A percentile compares a stretch with the other conserved stretches of the same genome.
Conservation (phyloP, 306 rosid genomes). For the Ochetophila trinervis region DNA sequence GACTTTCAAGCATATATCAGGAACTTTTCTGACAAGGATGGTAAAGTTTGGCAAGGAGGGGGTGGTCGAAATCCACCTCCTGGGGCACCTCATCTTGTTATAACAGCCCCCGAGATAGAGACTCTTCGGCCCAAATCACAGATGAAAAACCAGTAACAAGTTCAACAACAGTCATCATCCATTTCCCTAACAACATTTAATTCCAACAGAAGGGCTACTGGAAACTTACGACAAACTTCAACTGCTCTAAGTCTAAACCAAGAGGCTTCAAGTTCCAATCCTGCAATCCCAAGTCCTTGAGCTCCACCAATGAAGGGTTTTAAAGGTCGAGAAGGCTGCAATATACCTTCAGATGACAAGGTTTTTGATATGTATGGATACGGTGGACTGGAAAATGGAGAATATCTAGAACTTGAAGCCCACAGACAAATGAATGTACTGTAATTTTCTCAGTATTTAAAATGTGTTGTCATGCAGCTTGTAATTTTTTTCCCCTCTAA, state of each 20-base stretch:
- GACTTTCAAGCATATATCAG: constrained; percentile 63
- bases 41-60: constrained; percentile 98
- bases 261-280: constrained; percentile 66
- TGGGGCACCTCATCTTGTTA: constrained; percentile 92
- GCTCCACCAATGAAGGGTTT: constrained; percentile 66
- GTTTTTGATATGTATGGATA: constrained; percentile 64
- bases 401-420: constrained; percentile 63
- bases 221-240: constrained; percentile 74
- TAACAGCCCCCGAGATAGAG: constrained; percentile 92
- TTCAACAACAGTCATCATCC: constrained; percentile 78
- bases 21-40: constrained; percentile 88
- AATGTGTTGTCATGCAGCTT: constrained; percentile 24
- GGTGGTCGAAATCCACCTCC: constrained; percentile 99
- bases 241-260: constrained; percentile 40
- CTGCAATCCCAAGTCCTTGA: constrained; percentile 69
- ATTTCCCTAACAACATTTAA: constrained; percentile 56
- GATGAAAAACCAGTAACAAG: constrained; percentile 97
- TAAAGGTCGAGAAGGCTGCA: constrained; percentile 76
- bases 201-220: constrained; percentile 64
- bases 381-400: constrained; percentile 50
- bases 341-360: constrained; percentile 66
- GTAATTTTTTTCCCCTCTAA: constrained; percentile 2
- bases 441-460: constrained; percentile 13
- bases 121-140: constrained; percentile 95
- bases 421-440: constrained; percentile 80